A percentile compares a stretch with the other conserved stretches of the same genome.
These are phyloP conservation scores for Melanomma pulvis-pyrius DNA, from an alignment of 495 filamentous ascomycete species.

Conservation along the genomic window DNA sequence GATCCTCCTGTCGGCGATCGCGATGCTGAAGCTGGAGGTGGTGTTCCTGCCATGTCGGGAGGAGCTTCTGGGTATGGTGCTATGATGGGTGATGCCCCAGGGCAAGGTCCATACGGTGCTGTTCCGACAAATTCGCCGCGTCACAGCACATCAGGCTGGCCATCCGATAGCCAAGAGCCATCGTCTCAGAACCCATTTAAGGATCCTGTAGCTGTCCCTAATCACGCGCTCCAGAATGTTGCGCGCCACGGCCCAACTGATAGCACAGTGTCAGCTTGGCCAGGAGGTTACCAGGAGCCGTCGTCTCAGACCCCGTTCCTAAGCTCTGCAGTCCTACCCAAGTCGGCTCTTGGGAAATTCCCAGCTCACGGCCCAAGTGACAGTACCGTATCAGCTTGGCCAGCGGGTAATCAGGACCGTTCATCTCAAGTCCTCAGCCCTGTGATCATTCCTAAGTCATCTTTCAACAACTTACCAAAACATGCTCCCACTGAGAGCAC, in stretches of 20 bases:
- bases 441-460: background rate
- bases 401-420: background rate
- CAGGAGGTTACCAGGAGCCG: background rate
- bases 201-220: background rate
- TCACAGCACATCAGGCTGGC: constrained; percentile 1
- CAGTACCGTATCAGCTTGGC: background rate
- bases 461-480: background rate
- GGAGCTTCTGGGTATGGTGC: constrained; percentile 18
- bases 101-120: background rate
- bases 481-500: background rate
- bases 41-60: constrained; percentile 28
- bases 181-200: background rate
- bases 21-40: constrained; percentile 27
- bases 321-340: background rate
- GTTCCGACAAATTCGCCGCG: constrained; percentile 10
- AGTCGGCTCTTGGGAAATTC: background rate
- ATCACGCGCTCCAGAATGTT: background rate
- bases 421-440: background rate
- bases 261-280: background rate
- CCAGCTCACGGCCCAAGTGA: background rate
- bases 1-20: constrained; percentile 26
- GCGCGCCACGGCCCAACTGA: background rate
- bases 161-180: background rate
- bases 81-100: background rate
- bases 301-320: background rate